Conservation (phyloP, 1,284 basidiomycete species). For the Ganoderma lingzhi region DNA sequence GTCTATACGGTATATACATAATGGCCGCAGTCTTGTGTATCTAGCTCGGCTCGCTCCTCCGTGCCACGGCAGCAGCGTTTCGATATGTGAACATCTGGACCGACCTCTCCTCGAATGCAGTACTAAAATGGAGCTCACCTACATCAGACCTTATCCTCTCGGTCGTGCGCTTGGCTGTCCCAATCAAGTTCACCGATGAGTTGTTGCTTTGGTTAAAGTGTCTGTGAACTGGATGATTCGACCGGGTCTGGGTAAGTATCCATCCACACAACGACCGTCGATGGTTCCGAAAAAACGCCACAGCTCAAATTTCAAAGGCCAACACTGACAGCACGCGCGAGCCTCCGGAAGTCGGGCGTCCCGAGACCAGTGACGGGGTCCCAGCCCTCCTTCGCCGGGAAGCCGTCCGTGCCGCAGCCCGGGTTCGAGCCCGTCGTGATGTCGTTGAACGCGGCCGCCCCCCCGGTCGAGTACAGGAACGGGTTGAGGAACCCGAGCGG, state of each 20-base stretch:
- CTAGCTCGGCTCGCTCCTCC: slow-evolving; percentile 45
- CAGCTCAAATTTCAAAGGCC: slow-evolving; percentile 7
- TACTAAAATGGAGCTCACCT: too few species aligned
- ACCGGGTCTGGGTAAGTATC: too few species aligned
- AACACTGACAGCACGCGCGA: slow-evolving; percentile 21
- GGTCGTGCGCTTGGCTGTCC: too few species aligned
- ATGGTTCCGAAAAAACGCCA: too few species aligned
- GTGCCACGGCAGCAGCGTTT: slow-evolving; percentile 86
- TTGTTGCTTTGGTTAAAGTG: too few species aligned
- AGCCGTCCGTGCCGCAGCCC: slow-evolving; percentile 48
- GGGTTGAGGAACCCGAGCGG: slow-evolving; percentile 60
- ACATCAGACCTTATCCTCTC: too few species aligned
- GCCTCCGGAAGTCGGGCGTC: slow-evolving; percentile 40
- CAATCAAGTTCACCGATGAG: slow-evolving; percentile 59
- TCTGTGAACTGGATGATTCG: too few species aligned
- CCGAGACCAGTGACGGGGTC: slow-evolving; percentile 45
- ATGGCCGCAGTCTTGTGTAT: not conserved
- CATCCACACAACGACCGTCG: too few species aligned
- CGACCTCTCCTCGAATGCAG: too few species aligned
- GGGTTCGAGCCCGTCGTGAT: slow-evolving; percentile 45
- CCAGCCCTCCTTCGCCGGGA: slow-evolving; percentile 46
- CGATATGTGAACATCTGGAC: slow-evolving; percentile 62
- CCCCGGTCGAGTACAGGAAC: slow-evolving; percentile 44
- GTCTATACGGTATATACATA: not conserved
- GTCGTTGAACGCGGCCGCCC: slow-evolving; percentile 48